Percentiles rank a stretch among this genome's conserved stretches.
These are phyloP conservation scores for Magnaporthales sp. DNA, from an alignment of 2,329 filamentous ascomycete genomes.

Conservation along the genomic window DNA sequence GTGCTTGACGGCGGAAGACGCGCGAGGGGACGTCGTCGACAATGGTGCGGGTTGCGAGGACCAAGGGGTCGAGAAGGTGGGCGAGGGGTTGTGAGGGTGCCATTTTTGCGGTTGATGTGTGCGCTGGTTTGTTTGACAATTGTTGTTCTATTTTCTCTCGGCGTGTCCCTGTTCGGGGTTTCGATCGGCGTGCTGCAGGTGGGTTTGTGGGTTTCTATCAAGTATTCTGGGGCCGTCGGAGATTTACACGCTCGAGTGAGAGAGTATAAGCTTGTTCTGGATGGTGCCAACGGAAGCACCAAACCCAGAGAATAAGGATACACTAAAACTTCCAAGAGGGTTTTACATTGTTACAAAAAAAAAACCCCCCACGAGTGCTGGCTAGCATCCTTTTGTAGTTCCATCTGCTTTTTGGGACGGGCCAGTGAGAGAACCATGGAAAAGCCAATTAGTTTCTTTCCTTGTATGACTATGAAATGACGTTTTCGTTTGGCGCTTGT, in stretches of 20 bases:
- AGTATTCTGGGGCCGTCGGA: background rate
- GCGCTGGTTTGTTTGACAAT: background rate
- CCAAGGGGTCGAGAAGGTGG: background rate
- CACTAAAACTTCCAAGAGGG: background rate
- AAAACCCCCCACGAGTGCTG: background rate
- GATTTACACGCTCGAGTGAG: background rate
- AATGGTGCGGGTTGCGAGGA: background rate
- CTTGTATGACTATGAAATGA: background rate
- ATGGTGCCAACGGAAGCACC: background rate
- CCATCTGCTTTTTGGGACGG: background rate
- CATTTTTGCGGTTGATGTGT: background rate
- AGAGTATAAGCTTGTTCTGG: background rate
- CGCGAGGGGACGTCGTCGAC: background rate
- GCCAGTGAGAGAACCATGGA: background rate
- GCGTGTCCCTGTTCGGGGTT: background rate
- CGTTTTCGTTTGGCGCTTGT: background rate
- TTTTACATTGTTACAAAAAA: background rate
- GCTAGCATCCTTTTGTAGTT: background rate
- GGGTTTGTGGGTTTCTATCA: background rate
- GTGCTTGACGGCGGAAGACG: background rate
- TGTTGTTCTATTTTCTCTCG: background rate
- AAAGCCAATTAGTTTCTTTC: background rate
- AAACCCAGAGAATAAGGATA: background rate
- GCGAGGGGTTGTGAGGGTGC: background rate
- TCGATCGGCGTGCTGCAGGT: background rate